Evolutionary conservation across 2,329 filamentous ascomycete genomes (phyloP).

Genomic region (Cadophora malorum): DNA sequence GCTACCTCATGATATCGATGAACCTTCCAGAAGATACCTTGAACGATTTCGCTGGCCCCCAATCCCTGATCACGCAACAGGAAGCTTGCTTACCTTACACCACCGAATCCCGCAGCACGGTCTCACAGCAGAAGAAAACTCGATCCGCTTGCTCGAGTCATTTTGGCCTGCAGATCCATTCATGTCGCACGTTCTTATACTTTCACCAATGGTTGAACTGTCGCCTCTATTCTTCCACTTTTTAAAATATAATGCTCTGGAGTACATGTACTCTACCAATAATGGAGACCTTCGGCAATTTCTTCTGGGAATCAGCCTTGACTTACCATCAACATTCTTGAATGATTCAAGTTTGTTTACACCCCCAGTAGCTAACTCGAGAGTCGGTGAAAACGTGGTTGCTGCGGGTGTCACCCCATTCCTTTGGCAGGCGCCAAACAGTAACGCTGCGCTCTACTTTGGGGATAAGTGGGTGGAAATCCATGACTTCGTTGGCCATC

Average conservation of each 20-base stretch:
- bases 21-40: conserved; percentile 67
- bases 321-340: conserved; percentile 69
- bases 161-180: conserved; percentile 77
- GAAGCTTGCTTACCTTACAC: conserved; percentile 70
- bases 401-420: conserved; percentile 53
- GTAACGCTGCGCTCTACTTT: conserved; percentile 81
- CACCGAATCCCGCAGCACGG: conserved; percentile 71
- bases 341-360: conserved; percentile 64
- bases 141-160: conserved; percentile 79
- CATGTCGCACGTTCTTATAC: conserved; percentile 78
- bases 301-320: conserved; percentile 81
- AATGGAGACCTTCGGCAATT: conserved; percentile 56
- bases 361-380: conserved; percentile 47
- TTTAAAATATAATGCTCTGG: conserved; percentile 77
- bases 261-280: conserved; percentile 74
- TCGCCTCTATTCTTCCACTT: conserved; percentile 86
- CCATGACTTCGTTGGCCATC: conserved; percentile 73
- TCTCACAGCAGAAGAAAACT: conserved; percentile 71
- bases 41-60: conserved; percentile 73
- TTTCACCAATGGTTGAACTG: conserved; percentile 82
- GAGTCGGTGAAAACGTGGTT: conserved; percentile 9
- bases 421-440: conserved; percentile 84
- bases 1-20: conserved; percentile 74
- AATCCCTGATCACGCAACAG: conserved; percentile 46
- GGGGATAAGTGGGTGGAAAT: conserved; percentile 88